These are phyloP conservation scores for Penicillium sp. DNA, from an alignment of 2,329 filamentous ascomycete genomes.

Conservation along the genomic window DNA sequence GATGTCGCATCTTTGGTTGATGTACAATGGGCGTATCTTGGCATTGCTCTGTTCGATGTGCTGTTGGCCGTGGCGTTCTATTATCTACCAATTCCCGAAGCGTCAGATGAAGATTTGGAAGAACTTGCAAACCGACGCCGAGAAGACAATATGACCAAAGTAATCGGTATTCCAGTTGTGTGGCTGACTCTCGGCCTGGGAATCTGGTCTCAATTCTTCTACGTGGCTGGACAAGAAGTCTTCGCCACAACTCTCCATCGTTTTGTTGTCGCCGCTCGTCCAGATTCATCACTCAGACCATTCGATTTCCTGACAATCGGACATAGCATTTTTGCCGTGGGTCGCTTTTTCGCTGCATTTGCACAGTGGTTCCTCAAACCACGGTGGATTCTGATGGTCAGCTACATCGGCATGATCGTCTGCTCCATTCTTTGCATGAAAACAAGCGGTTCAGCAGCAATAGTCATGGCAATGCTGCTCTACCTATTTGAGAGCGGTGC, in stretches of 20 bases:
- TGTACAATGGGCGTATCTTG: constrained; percentile 65
- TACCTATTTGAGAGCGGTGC: constrained; percentile 61
- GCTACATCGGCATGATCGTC: constrained; percentile 53
- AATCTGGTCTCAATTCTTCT: constrained; percentile 57
- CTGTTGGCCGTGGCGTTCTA: constrained; percentile 59
- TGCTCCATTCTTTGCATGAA: constrained; percentile 54
- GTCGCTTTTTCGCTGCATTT: constrained; percentile 57
- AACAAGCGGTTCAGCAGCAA: constrained; percentile 43
- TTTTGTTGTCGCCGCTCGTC: constrained; percentile 44
- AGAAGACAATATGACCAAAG: constrained; percentile 48
- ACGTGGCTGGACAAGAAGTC: constrained; percentile 60
- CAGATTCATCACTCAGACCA: constrained; percentile 29
- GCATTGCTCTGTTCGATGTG: constrained; percentile 60
- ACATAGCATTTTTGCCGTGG: constrained; percentile 57
- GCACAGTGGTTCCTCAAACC: constrained; percentile 56
- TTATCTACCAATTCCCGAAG: constrained; percentile 62
- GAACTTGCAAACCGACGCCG: constrained; percentile 53
- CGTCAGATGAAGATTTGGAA: constrained; percentile 59
- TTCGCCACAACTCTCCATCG: constrained; percentile 49
- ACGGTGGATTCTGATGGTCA: constrained; percentile 55
- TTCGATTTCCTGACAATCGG: constrained; percentile 53
- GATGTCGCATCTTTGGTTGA: constrained; percentile 55
- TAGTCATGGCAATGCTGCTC: constrained; percentile 51
- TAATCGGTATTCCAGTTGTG: constrained; percentile 50
- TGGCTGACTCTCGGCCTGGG: constrained; percentile 57